Base-by-base conservation (phyloP, 2,329 filamentous ascomycete genomes). In the Aspergillus sp. region DNA sequence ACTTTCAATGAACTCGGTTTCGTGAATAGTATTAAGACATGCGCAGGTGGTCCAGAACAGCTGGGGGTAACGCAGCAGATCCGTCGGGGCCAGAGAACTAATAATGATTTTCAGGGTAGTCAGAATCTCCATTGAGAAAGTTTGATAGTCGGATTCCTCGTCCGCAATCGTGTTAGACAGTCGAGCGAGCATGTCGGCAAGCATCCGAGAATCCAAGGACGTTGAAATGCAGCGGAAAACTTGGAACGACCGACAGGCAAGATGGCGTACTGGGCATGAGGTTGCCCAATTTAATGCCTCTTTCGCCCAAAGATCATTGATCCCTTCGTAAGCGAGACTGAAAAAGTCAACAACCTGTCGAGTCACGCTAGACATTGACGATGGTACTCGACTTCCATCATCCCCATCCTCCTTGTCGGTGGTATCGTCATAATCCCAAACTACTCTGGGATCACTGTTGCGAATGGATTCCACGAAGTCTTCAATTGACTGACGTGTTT, bases 1-100 rank as follows among this genome's bases (percentile, higher is more conserved):
- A 19, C 88, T 90, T 62, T 96, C 93, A 49, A 93, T 79, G 50
- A 95, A 98, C 60, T 98, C 93, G 19, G 85, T 81, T 67, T 98
- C 94, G 52, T 97, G 95, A 59, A 97, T 95, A 0, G 93, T 97
- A 59, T 97, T 90, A 13, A 98, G 72, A 62, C 93, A 98, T 8
- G 93, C 93, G 58, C 90, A 96, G 0, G 88, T 95, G 0, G 91
- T 95, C 94, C 94, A 98, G 67, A 98, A 97, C 1, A 98, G 74
- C 59, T 97, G 91, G 2, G 93, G 93, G 52, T 95, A 96, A n/a
- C 83, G 82, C 38, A 95, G 69, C 2, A 98, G 75, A 61, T 90
- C 86, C 32, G 86, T 79, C 0, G 86, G 77, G 13, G 90, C 84
- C 27, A 97, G 72, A 43, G 91, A 93, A 52, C 83, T 79, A 45